Evolutionary conservation across 2,329 filamentous ascomycete species (phyloP), one percentile per base, ranked within the genome.

Genomic region (Beauveria medogensis): DNA sequence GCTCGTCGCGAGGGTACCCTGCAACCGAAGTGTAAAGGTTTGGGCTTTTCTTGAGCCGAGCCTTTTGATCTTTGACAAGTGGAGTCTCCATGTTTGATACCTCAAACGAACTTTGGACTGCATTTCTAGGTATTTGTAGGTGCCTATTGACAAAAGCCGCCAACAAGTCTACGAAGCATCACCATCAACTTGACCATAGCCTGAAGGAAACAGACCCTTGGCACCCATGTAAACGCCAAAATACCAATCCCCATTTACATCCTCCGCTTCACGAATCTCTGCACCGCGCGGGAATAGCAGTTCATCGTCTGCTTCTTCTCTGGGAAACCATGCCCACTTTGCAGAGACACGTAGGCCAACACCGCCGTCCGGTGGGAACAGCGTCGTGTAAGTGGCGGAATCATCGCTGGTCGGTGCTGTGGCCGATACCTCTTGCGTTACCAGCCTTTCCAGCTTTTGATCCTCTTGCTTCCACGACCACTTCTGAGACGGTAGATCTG

Each of bases 181-280:
- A 46, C 82, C 64, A 20, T 70, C 65, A 30, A 85, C 69, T 65
- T 77, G 77, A 28, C 92, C 89, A 78, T 93, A 93, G 8, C 84
- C 82, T 7, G 87, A 86, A 5, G 92, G 92, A 70, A 97, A 95
- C 65, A 97, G 68, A 0, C 91, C 92, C 67, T 84, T 86, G 26
- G 76, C 77, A 0, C 91, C 92, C 75, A 91, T 92, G 77, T 96
- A 97, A 30, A 86, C 85, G 0, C 93, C 93, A 75, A 88, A 89
- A 69, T 83, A 92, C 92, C 92, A 97, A 71, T 96, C 92, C 20
- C 88, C 90, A 71, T 96, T 96, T 53, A 95, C 85, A 72, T 94
- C 89, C 71, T 93, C 88, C 43, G 89, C 85, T 75, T 97, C 93
- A 7, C 82, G 81, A 16, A 97, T 83, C 72, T 94, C 90, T 0